Percentiles rank a stretch among this genome's conserved stretches.
These are phyloP conservation scores for Verticillium dahliae DNA, from an alignment of 2,329 filamentous ascomycete genomes.

Conservation along the genomic window DNA sequence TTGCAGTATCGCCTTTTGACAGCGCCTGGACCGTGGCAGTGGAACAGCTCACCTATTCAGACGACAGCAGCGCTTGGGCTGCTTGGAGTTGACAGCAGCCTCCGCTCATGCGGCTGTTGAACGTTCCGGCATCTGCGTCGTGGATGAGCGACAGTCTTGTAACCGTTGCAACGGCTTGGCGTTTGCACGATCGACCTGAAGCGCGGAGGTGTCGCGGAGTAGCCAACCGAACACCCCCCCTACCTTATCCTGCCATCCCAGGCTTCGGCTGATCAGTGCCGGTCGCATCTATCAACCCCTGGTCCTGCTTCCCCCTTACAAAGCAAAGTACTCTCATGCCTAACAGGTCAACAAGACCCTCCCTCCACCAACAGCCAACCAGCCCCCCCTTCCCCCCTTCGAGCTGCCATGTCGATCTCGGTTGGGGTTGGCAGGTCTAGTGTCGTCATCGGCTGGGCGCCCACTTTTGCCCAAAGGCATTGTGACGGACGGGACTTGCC, in stretches of 20 bases:
- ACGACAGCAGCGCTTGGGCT: neutral
- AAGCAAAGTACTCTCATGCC: too few relatives aligned
- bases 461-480: too few relatives aligned
- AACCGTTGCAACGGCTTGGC: constrained; percentile 8
- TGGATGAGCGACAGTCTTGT: neutral
- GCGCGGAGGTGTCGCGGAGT: constrained; percentile 11
- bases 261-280: neutral
- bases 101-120: neutral
- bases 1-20: neutral
- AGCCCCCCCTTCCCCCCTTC: neutral
- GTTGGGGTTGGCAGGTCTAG: neutral
- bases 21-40: neutral
- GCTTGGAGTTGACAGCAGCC: neutral
- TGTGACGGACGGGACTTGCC: neutral
- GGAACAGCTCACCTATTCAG: neutral
- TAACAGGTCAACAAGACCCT: too few relatives aligned
- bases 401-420: neutral
- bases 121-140: neutral
- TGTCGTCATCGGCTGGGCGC: neutral
- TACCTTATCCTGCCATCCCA: neutral
- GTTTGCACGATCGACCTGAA: constrained; percentile 12
- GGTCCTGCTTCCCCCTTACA: neutral
- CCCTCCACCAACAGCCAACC: neutral
- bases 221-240: neutral
- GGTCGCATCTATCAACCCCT: neutral